These are phyloP conservation scores for Neonectria neomacrospora DNA, from an alignment of 2,329 filamentous ascomycete genomes.

Conservation along the genomic window DNA sequence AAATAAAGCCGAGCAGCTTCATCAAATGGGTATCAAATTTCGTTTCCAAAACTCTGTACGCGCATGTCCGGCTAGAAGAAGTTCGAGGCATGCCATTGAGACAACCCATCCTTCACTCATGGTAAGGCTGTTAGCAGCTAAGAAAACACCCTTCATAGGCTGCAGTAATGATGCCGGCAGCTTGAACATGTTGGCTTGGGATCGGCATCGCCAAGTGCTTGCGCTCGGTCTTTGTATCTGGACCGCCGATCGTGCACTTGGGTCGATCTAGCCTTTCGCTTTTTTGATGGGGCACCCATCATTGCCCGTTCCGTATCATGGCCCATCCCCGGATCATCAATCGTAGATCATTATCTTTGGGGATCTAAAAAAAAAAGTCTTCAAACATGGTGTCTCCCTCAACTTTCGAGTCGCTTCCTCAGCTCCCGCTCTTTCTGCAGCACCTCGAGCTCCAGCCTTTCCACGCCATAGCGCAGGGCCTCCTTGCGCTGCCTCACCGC, in stretches of 20 bases:
- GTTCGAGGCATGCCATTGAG: conserved; percentile 1
- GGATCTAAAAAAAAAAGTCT: neutral
- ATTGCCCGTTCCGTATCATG: conserved; percentile 6
- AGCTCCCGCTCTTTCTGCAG: conserved; percentile 75
- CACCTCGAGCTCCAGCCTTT: conserved; percentile 87
- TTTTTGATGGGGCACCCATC: conserved; percentile 12
- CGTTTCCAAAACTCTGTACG: conserved; percentile 25
- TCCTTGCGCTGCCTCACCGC: conserved; percentile 85
- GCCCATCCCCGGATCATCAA: conserved; percentile 2
- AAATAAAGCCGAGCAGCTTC: conserved; percentile 30
- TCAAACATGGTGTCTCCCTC: conserved; percentile 20
- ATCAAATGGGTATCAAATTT: conserved; percentile 31
- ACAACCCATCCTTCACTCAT: conserved; percentile 4
- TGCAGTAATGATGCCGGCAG: conserved; percentile 2
- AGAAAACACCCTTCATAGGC: neutral
- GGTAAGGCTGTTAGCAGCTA: neutral
- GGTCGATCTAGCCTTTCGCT: conserved; percentile 26
- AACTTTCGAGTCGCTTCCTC: conserved; percentile 59
- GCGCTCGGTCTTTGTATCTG: conserved; percentile 22
- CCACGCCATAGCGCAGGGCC: conserved; percentile 85
- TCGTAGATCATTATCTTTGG: conserved; percentile 7
- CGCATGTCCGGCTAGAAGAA: neutral
- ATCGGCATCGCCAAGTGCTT: conserved; percentile 24
- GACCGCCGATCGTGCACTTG: conserved; percentile 32
- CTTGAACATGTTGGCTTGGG: conserved; percentile 15